These are phyloP conservation scores for Bretschneidera sinensis DNA, from an alignment of 345 rosid species.

Conservation along the genomic window DNA sequence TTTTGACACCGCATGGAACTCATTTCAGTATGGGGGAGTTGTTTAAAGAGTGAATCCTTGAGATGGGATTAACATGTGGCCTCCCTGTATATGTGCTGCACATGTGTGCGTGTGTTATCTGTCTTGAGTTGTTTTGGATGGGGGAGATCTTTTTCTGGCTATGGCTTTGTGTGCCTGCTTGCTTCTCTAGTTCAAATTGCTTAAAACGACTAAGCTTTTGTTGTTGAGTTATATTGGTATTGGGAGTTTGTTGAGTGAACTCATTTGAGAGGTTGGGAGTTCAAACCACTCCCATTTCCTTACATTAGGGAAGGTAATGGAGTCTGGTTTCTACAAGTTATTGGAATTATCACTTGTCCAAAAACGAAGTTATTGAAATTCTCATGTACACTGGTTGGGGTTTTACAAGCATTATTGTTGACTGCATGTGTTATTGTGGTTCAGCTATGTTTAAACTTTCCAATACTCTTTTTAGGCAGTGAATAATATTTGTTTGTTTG, in stretches of 20 bases:
- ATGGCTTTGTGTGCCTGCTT: neutral
- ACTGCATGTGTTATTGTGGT: neutral
- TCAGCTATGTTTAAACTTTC: neutral
- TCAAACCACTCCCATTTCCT: neutral
- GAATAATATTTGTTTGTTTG: constrained; percentile 2
- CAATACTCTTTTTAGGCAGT: neutral
- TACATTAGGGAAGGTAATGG: neutral
- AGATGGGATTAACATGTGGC: neutral
- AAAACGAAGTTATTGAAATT: no score
- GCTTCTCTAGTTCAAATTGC: no score
- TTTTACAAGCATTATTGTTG: neutral
- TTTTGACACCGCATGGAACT: neutral
- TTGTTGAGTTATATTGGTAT: no score
- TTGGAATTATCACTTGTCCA: neutral
- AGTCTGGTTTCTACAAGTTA: neutral
- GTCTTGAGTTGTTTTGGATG: no score
- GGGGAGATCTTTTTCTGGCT: no score
- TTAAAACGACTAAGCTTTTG: no score
- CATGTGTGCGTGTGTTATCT: neutral
- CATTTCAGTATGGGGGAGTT: neutral
- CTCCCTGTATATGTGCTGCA: neutral
- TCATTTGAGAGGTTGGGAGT: neutral
- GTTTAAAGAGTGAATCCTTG: constrained; percentile 2
- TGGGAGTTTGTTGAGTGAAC: no score
- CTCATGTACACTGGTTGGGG: no score